Evolutionary conservation across 2,329 filamentous ascomycete species (phyloP), one percentile per base, ranked within the genome.

Genomic region (Dactylonectria macrodidyma): DNA sequence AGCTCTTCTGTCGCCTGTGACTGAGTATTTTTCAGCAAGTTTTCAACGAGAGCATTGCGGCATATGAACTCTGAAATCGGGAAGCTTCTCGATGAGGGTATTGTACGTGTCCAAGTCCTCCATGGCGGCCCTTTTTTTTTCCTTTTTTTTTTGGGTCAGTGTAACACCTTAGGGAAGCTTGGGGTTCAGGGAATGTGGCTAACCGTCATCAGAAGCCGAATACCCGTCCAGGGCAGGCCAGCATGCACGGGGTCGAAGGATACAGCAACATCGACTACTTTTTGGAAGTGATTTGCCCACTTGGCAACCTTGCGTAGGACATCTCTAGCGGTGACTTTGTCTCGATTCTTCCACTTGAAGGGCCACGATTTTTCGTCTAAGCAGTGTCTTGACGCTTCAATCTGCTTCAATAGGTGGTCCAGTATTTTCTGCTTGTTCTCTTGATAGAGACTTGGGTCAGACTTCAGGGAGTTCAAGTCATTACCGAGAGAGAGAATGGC

Each of bases 261-360:
- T 8, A 58, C 55, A 3, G 24, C 16, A 46, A 58, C 24, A 14
- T 47, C 38, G 14, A 38, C 55, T 9, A 46, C 36, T n/a, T 33
- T 52, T 22, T 68, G 65, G 54, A 70, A 68, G 24, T 46, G 50
- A 3, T 61, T 26, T 8, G 66, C 46, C 68, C 66, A 68, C 24
- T 66, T 68, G 0, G 54, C 62, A 2, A 51, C 57, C 46, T 70
- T 68, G n/a, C 47, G 54, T 0, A 70, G 46, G 5, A 70, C 5
- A 41, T 70, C 61, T 9, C 68, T 66, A 1, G 68, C 12, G 6
- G 57, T 26, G 0, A 70, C 62, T 19, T 59, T 33, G 44, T 66
- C 22, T 1, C 68, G 62, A 22, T 62, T 62, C 1, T 46, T 34
- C 24, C 54, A 54, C 44, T 65, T 65, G 57, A 68, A 70, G 26